Percentiles rank a stretch among this genome's conserved stretches.
phyloP scores from a whole-genome alignment of 2,329 filamentous ascomycete genomes.

The Fusarium sp. region DNA sequence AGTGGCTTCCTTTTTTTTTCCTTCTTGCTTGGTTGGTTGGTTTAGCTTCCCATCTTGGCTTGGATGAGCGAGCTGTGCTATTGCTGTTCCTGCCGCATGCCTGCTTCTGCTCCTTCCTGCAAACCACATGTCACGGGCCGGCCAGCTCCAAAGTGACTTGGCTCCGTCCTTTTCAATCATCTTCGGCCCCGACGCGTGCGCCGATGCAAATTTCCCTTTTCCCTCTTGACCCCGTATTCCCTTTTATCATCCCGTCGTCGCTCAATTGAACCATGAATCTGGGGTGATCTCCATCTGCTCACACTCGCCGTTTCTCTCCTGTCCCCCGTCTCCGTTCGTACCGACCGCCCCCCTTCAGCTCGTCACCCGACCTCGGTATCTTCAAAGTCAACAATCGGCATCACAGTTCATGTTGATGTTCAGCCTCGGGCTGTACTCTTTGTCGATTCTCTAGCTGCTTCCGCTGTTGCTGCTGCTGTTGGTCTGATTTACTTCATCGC shows the following conservation, averaged over 20 bases:
- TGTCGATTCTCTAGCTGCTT: neutral
- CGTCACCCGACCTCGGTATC: constrained; percentile 10
- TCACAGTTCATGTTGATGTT: constrained; percentile 28
- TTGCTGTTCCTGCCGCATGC: constrained; percentile 6
- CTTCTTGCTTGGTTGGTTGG: constrained; percentile 22
- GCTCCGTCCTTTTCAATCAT: constrained; percentile 17
- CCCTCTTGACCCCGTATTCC: constrained; percentile 19
- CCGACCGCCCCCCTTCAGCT: constrained; percentile 14
- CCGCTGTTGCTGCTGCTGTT: constrained; percentile 10
- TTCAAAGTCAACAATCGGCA: constrained; percentile 9
- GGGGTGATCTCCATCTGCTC: constrained; percentile 32
- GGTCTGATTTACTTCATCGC: constrained; percentile 7
- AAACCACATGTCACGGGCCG: constrained; percentile 45
- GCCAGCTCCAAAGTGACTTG: constrained; percentile 30
- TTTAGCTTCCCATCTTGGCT: constrained; percentile 23
- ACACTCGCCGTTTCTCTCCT: constrained; percentile 19
- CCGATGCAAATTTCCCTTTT: constrained; percentile 29
- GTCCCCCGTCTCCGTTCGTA: constrained; percentile 18
- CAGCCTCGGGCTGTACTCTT: neutral
- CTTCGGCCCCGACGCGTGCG: constrained; percentile 44
- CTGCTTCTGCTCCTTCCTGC: constrained; percentile 14
- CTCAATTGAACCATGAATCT: constrained; percentile 38
- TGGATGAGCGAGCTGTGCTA: constrained; percentile 26
- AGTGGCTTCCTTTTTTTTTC: constrained; percentile 21
- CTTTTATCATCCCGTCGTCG: constrained; percentile 15